phyloP scores from a whole-genome alignment of 352 stramenopile species.

The Phytophthora ramorum region DNA sequence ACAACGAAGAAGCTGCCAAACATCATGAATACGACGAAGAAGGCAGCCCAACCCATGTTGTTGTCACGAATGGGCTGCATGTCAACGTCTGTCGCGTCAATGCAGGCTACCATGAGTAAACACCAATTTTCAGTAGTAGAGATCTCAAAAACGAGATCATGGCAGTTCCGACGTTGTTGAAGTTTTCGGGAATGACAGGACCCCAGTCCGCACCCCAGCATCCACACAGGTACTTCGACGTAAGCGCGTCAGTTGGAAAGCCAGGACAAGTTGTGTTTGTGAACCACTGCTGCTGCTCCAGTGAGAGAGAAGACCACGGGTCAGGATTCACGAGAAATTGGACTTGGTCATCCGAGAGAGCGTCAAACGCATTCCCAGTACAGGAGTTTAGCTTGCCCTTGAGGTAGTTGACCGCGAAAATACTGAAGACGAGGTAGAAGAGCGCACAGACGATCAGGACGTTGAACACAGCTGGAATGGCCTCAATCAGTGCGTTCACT shows the following conservation, averaged over 20 bases:
- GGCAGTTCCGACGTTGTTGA: slow-evolving; percentile 79
- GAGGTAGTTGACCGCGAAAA: slow-evolving; percentile 93
- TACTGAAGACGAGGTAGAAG: slow-evolving; percentile 95
- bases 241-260: slow-evolving; percentile 43
- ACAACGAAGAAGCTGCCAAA: slow-evolving; percentile 90
- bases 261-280: slow-evolving; percentile 38
- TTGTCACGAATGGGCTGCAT: slow-evolving; percentile 83
- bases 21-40: slow-evolving; percentile 48
- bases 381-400: slow-evolving; percentile 90
- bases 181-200: slow-evolving; percentile 58
- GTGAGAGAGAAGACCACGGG: slow-evolving; percentile 47
- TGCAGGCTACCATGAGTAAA: slow-evolving; percentile 88
- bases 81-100: slow-evolving; percentile 77
- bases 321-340: slow-evolving; percentile 51
- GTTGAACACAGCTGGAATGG: slow-evolving; percentile 87
- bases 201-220: slow-evolving; percentile 60
- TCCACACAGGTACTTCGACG: slow-evolving; percentile 66
- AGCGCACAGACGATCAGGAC: slow-evolving; percentile 89
- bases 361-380: slow-evolving; percentile 55
- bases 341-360: slow-evolving; percentile 40
- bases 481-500: slow-evolving; percentile 88
- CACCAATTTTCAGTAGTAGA: slow-evolving; percentile 91
- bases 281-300: slow-evolving; percentile 54
- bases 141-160: slow-evolving; percentile 91
- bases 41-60: not conserved